Conservation (phyloP, 2,329 filamentous ascomycete genomes). For the Coniella vitis region DNA sequence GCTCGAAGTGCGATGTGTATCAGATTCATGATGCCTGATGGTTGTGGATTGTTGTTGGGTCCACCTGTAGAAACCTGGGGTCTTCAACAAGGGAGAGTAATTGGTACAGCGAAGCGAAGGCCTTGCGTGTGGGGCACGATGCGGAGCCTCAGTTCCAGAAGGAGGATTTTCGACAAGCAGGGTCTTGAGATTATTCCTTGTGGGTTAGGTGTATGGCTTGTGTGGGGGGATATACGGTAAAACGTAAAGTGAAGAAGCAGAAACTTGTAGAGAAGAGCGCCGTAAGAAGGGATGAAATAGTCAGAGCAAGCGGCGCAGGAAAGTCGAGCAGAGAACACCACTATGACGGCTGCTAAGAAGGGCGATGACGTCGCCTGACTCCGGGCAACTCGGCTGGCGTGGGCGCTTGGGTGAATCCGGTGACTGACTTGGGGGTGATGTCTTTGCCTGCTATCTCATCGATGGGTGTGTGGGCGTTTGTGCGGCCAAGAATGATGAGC, state of each 20-base stretch:
- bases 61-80: not conserved
- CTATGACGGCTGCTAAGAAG: not conserved
- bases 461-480: not conserved
- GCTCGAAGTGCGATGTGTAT: slow-evolving; percentile 41
- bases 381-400: not conserved
- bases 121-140: not conserved
- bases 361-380: slow-evolving; percentile 7
- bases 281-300: not conserved
- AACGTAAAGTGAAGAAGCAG: no score
- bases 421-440: not conserved
- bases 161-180: not conserved
- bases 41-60: slow-evolving; percentile 5
- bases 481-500: not conserved
- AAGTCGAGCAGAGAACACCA: not conserved
- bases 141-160: not conserved
- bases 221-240: no score
- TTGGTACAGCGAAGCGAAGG: not conserved
- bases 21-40: slow-evolving; percentile 28
- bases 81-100: not conserved
- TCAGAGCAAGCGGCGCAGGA: not conserved
- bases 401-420: not conserved
- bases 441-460: not conserved
- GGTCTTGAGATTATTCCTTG: no score
- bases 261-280: not conserved
- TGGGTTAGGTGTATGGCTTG: not conserved